Base-by-base conservation (phyloP, 2,329 filamentous ascomycete species). In the Epichloe scottii region DNA sequence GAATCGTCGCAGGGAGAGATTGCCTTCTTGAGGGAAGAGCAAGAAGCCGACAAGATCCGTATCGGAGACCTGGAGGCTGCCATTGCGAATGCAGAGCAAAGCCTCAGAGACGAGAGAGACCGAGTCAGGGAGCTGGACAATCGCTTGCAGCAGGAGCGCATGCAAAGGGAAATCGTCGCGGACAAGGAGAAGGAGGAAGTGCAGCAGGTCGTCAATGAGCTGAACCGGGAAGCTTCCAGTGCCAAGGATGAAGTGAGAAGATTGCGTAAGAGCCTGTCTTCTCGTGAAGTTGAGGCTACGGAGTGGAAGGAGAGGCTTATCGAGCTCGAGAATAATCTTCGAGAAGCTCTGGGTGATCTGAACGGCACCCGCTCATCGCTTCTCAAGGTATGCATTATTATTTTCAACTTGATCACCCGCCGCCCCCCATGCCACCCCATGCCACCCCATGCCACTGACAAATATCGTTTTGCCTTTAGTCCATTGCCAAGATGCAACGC, bases 1-100 rank as follows among this genome's bases (percentile, higher is more conserved):
- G 93, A 98, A 68, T 95, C 88, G 5, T 85, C 86, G 51, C 91
- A 96, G 60, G 85, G 85, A 53, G 93, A 98, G 66, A 94, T 97
- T 67, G 84, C 87, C 1, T 98, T 98, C 76, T 68, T 98, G 48
- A 84, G 93, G 2, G 93, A 98, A 64, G 93, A 98, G 71, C 93
- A 98, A 67, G 93, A 98, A 68, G 81, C 80, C 17, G 93, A 98
- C 72, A 98, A 98, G 76, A 95, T 98, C 64, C 90, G 89, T 68
- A 97, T 98, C 60, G 89, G 91, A 38, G 89, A 97, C 62, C 75
- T 97, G 7, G 90, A 97, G 63, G 87, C 88, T 8, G 82, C 84
- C 14, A 71, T 96, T 38, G 86, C 87, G 59, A 85, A 81, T 51
- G 78, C 82, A n/a, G 86, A 94, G 64, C 81, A 89, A 61, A 80